Conservation (phyloP, 805 yeast species). For the Metschnikowia koreensis region DNA sequence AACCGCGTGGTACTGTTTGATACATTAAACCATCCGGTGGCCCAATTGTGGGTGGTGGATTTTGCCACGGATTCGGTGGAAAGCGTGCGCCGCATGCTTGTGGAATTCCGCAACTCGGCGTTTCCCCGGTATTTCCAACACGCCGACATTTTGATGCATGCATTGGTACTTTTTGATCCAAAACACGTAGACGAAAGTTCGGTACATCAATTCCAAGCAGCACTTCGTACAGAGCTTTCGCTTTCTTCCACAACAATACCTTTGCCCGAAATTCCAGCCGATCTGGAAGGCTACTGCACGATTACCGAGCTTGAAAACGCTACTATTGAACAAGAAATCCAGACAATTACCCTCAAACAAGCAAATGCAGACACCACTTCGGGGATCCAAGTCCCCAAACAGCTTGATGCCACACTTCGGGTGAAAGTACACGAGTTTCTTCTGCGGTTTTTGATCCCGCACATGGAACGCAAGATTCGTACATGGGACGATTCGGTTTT, state of each 20-base stretch:
- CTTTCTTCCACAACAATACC: slow-evolving; percentile 27
- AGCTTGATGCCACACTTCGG: slow-evolving; percentile 41
- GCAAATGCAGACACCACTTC: slow-evolving; percentile 9
- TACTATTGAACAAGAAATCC: slow-evolving; percentile 51
- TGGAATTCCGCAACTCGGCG: slow-evolving; percentile 47
- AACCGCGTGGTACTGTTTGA: slow-evolving; percentile 72
- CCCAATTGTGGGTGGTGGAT: slow-evolving; percentile 67
- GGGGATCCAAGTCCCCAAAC: slow-evolving; percentile 27
- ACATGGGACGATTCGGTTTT: slow-evolving; percentile 83
- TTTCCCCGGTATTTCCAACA: slow-evolving; percentile 66
- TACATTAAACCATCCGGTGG: slow-evolving; percentile 81
- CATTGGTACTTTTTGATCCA: slow-evolving; percentile 31
- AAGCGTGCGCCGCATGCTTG: slow-evolving; percentile 56
- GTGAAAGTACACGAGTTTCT: slow-evolving; percentile 47
- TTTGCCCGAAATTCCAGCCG: slow-evolving; percentile 39
- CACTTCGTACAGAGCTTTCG: slow-evolving; percentile 26
- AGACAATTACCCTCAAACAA: slow-evolving; percentile 31
- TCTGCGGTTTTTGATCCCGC: slow-evolving; percentile 61
- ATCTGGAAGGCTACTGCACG: slow-evolving; percentile 11
- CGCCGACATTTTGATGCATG: slow-evolving; percentile 54
- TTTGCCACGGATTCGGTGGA: slow-evolving; percentile 49
- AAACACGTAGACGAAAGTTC: slow-evolving; percentile 27
- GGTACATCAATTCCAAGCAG: slow-evolving; percentile 29
- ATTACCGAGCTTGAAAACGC: slow-evolving; percentile 30
- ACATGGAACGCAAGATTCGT: slow-evolving; percentile 78